These are phyloP conservation scores for Saccharum spontaneum DNA, from an alignment of 176 grass and related monocot species.

Conservation along the genomic window DNA sequence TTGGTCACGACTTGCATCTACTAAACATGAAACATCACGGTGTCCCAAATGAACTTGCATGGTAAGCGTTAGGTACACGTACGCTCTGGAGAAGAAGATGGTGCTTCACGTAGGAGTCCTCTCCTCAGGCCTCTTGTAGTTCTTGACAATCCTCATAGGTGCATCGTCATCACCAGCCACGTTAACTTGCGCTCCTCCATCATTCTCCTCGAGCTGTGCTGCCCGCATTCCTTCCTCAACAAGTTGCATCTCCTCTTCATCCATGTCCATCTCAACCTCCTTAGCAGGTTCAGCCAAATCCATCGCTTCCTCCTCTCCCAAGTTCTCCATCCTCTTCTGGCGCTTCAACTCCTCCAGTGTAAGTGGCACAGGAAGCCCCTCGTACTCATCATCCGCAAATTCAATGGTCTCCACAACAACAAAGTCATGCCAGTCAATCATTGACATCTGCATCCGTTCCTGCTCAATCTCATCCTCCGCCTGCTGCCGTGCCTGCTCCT, in stretches of 20 bases:
- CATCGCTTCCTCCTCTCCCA: slow-evolving; percentile 52
- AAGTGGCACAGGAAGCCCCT: slow-evolving; percentile 69
- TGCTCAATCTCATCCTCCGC: slow-evolving; percentile 95
- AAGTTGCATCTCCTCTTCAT: slow-evolving; percentile 90
- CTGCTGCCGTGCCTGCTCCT: slow-evolving; percentile 85
- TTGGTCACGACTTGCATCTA: too few species aligned
- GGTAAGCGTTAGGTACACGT: too few species aligned
- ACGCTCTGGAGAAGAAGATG: too few species aligned
- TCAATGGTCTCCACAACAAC: too few species aligned
- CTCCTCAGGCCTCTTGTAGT: slow-evolving; percentile 94
- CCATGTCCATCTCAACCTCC: slow-evolving; percentile 91
- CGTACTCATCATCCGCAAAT: too few species aligned
- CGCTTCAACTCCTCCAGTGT: slow-evolving; percentile 84
- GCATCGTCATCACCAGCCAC: slow-evolving; percentile 58
- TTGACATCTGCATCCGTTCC: slow-evolving; percentile 82
- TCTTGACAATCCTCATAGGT: slow-evolving; percentile 97
- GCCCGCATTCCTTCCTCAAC: slow-evolving; percentile 92
- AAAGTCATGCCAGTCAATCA: slow-evolving; percentile 99
- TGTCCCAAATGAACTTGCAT: too few species aligned
- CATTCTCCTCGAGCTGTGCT: slow-evolving; percentile 60
- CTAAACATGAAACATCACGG: too few species aligned
- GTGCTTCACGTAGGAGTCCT: slow-evolving; percentile 48
- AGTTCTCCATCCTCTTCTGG: slow-evolving; percentile 69
- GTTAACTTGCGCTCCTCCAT: slow-evolving; percentile 40
- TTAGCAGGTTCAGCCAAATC: slow-evolving; percentile 65